phyloP scores from a whole-genome alignment of 352 stramenopile species.

The Phytophthora parvispora region DNA sequence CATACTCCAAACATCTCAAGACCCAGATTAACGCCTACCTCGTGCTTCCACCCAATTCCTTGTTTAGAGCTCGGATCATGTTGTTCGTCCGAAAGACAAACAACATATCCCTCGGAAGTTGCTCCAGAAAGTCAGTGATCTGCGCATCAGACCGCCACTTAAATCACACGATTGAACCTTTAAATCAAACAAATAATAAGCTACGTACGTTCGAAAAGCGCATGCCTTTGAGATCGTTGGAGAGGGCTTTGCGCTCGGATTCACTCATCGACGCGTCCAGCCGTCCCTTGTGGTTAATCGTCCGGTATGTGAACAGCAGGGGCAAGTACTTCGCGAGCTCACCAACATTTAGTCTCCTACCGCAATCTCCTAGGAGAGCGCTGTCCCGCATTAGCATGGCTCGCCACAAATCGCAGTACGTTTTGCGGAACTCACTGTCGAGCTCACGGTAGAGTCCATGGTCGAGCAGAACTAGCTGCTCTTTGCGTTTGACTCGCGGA shows the following conservation, averaged over 20 bases:
- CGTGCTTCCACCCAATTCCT: slow-evolving; percentile 85
- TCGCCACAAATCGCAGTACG: slow-evolving; percentile 97
- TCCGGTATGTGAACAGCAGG: slow-evolving; percentile 90
- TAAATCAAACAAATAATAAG: not conserved
- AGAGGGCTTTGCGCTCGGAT: slow-evolving; percentile 70
- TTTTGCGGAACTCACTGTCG: slow-evolving; percentile 94
- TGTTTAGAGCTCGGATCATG: slow-evolving; percentile 92
- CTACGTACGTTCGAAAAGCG: slow-evolving; percentile 72
- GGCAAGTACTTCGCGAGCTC: slow-evolving; percentile 78
- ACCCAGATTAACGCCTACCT: slow-evolving; percentile 35
- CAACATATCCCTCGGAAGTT: slow-evolving; percentile 91
- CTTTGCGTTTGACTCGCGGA: slow-evolving; percentile 47
- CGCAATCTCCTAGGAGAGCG: slow-evolving; percentile 72
- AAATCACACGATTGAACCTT: not conserved
- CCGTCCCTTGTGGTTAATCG: slow-evolving; percentile 64
- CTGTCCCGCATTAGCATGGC: slow-evolving; percentile 94
- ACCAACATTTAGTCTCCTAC: slow-evolving; percentile 61
- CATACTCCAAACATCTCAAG: not conserved
- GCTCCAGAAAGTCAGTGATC: slow-evolving; percentile 87
- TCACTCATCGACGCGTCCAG: slow-evolving; percentile 77
- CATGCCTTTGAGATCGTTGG: slow-evolving; percentile 67
- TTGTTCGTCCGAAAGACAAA: slow-evolving; percentile 94
- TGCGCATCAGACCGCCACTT: slow-evolving; percentile 28
- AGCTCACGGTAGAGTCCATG: slow-evolving; percentile 98
- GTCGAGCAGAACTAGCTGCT: slow-evolving; percentile 97